phyloP scores from a whole-genome alignment of 257 asterid species.

The Paraleonurus japonicus region DNA sequence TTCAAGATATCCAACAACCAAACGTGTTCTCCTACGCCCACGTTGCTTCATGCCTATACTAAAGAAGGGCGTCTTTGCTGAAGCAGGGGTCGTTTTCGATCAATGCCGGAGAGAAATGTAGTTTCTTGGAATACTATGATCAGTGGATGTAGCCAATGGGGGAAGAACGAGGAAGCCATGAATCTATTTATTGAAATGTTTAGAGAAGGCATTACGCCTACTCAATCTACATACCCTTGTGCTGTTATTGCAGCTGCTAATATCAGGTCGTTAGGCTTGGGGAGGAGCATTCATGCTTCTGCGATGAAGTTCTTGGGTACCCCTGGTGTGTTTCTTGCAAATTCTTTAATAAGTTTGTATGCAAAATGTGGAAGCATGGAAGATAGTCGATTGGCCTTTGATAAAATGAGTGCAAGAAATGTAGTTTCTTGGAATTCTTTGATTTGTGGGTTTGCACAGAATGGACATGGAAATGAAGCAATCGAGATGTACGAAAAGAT shows the following conservation, averaged over 20 bases:
- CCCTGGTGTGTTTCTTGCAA: conserved; percentile 49
- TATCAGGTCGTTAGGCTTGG: conserved; percentile 71
- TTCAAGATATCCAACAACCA: conserved; percentile 53
- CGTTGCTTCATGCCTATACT: conserved; percentile 61
- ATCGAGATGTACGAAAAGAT: conserved; percentile 43
- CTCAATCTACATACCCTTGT: conserved; percentile 53
- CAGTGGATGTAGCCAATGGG: conserved; percentile 69
- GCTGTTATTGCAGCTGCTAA: conserved; percentile 68
- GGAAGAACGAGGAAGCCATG: conserved; percentile 72
- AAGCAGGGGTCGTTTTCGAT: conserved; percentile 44
- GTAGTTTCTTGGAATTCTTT: conserved; percentile 84
- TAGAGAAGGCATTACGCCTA: conserved; percentile 59
- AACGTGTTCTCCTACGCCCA: conserved; percentile 73
- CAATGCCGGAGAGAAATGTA: conserved; percentile 65
- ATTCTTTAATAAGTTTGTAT: conserved; percentile 71
- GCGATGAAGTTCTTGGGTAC: conserved; percentile 73
- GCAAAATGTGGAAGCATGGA: conserved; percentile 87
- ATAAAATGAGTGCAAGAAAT: conserved; percentile 39
- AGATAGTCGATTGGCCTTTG: conserved; percentile 49
- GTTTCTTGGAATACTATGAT: conserved; percentile 86
- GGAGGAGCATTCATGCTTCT: conserved; percentile 76
- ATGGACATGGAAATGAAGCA: conserved; percentile 63
- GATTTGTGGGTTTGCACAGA: conserved; percentile 80
- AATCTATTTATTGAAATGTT: conserved; percentile 64
- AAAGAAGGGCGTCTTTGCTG: conserved; percentile 54